Conservation (phyloP, 257 asterid species). For the Solanum piurae region DNA sequence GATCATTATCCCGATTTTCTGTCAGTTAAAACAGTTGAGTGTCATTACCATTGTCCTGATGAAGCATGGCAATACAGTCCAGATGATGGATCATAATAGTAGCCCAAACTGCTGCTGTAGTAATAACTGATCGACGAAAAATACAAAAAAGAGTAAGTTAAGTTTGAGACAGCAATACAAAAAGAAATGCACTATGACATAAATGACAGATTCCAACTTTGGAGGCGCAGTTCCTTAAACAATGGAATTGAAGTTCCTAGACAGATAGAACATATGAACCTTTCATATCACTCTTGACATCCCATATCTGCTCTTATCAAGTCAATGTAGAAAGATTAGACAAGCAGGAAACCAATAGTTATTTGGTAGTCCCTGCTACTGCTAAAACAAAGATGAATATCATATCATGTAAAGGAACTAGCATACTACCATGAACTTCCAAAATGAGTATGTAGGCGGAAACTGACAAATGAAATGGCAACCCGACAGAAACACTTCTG, state of each 20-base stretch:
- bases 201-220: background rate
- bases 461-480: background rate
- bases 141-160: background rate
- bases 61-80: slow-evolving; percentile 79
- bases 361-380: background rate
- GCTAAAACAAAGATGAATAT: background rate
- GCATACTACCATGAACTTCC: background rate
- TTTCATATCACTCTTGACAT: background rate
- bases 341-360: background rate
- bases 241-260: background rate
- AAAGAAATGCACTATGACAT: background rate
- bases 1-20: background rate
- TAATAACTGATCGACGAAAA: slow-evolving; percentile 44
- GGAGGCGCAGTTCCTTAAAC: background rate
- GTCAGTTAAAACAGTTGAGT: background rate
- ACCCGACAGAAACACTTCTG: background rate
- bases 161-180: background rate
- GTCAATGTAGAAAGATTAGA: background rate
- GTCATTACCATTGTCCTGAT: slow-evolving; percentile 69
- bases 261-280: background rate
- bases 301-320: background rate
- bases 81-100: slow-evolving; percentile 84
- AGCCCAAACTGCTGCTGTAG: slow-evolving; percentile 83
- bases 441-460: background rate
- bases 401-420: background rate